Base-by-base conservation (phyloP, 2,329 filamentous ascomycete genomes). In the Corynespora cassiicola region DNA sequence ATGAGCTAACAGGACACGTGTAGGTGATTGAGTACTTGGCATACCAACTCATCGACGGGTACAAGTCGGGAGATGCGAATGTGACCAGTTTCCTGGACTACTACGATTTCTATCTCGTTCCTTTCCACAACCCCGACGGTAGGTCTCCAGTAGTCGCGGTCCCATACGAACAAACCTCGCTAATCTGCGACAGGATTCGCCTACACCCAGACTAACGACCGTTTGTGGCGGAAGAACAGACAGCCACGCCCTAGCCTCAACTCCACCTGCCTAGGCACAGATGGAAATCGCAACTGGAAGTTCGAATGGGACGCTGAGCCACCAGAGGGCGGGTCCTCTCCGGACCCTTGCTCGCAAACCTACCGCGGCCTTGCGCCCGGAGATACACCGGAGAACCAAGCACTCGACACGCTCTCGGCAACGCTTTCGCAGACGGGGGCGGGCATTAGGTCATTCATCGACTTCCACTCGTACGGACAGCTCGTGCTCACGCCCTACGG, bases 21-120 rank as follows among this genome's bases (percentile, higher is more conserved):
- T n/a, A n/a, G n/a, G 41, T 44, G 31, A 32, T 32, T 19, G 30
- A 32, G 10, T 32, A 32, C 15, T 19, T 32, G 3, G 30, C 30
- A 5, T 32, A 32, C 17, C 30, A 32, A 12, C 17, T 32, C 5
- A 19, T 32, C 16, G 17, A 33, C 15, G 31, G 31, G 7, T 23
- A 22, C 21, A 20, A 21, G 19, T 21, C 18, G 5, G 31, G 19
- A 20, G 31, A 33, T 16, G 31, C 17, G 9, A 22, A 33, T 15
- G 31, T 22, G 21, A 15, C 21, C 4, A 49, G 58, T 2, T 69
- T 77, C 15, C 65, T 84, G 6, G 74, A 83, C 54, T 76, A 71
- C 34, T 82, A 80, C 52, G 82, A 85, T 59, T 80, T 81, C 43
- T 82, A 80, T 52, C 71, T 85, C 41, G 41, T 45, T 18, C 42